Base-by-base conservation (phyloP, 2,329 filamentous ascomycete species). In the Colletotrichum plurivorum region DNA sequence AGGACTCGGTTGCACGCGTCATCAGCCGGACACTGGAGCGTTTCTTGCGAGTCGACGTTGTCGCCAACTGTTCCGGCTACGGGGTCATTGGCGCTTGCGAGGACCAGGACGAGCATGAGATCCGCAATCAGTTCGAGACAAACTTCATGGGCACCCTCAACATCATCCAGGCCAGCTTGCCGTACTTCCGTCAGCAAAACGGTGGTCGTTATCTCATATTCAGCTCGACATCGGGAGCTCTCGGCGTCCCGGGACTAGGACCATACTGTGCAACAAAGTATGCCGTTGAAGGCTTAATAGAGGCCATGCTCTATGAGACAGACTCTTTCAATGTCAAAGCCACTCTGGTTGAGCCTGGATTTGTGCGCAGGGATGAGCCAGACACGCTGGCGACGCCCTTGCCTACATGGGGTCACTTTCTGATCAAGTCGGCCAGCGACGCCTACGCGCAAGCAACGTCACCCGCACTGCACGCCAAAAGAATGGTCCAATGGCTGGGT, bases 211-310 rank as follows among this genome's bases (percentile, higher is more conserved):
- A 98, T 79, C 85, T 98, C 58, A 97, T 98, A 71, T 98, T 98
- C 82, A 97, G 94, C 77, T 96, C 93, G 9, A 98, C 94, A 0
- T 93, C 93, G 39, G 96, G 96, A 5, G 94, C 95, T 0, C 87
- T 98, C n/a, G 96, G 95, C 2, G 94, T 98, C 0, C 96, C 96
- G 0, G 96, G 96, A 0, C 82, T 98, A 6, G 95, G 95, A 0
- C 95, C 95, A 0, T 98, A 97, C 77, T 98, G 95, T 80, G 96
- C 96, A 1, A 97, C 94, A 16, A 99, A 98, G 79, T 98, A 98
- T 80, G 96, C 96, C 0, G 94, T 97, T 4, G 96, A 99, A 78
- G 96, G 95, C 0, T 84, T 99, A 62, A 94, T 98, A 74, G 96
- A 99, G 80, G 95, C 94, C 16, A 95, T 99, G 93, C 87, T 98